Base-by-base conservation (phyloP, 1,284 basidiomycete genomes). In the Puccinia polysora region DNA sequence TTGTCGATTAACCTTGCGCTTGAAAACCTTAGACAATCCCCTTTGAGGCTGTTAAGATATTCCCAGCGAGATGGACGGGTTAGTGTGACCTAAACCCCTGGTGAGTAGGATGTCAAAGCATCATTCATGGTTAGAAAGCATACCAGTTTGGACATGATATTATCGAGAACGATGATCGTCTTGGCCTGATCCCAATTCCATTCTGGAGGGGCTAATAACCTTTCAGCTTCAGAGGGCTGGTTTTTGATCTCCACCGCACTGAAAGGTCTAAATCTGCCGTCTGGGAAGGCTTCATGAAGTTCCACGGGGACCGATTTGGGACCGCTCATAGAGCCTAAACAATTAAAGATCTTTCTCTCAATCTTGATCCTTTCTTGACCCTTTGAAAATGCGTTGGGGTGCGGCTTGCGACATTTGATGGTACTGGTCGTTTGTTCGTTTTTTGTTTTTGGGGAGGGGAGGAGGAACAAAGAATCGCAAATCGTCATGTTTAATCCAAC, bases 281-380 rank as follows among this genome's bases (percentile, higher is more conserved):
- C 89, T 2, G 94, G 92, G 82, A 95, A 97, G 2, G 94, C 91
- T 78, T 96, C 90, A 78, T 93, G 92, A 83, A 95, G 90, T 80
- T 97, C 94, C 74, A 78, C 75, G 1, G 83, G 82, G 5, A 82
- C 78, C 15, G 72, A 65, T 68, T 34, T 60, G 4, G 38, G 28
- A 18, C 64, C 69, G 45, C 53, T 25, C 4, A 71, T 45, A 23
- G 25, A 63, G 59, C 93, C 91, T 76, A 95, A 89, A 0, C 89
- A 90, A 10, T 85, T 79, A 0, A 90, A 82, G 8, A 97, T 83
- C 76, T 85, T 86, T 77, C 88, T 86, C 49, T 89, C 84, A 76
- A 89, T 89, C 79, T 86, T 91, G 65, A 97, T 93, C 8, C 94
- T 86, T 76, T 89, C 86, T 73, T 88, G 85, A 77, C 90, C 90